phyloP scores from a whole-genome alignment of 139 green algal species.

The Haematococcus sp. region DNA sequence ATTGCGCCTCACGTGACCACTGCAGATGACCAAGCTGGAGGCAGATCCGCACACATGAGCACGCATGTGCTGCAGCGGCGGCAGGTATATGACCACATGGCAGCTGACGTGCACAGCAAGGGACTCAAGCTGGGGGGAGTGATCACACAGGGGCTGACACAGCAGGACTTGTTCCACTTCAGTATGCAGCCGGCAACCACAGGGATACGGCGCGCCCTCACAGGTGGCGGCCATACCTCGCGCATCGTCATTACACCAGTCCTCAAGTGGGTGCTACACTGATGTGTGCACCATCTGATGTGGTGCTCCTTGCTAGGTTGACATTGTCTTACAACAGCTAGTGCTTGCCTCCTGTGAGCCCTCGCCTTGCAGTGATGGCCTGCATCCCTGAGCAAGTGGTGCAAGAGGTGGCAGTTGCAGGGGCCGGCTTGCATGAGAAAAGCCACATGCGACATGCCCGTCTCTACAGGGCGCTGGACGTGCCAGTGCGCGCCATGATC shows the following conservation, averaged over 20 bases:
- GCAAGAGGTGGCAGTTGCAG: too few relatives aligned
- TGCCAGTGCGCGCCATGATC: slow-evolving; percentile 58
- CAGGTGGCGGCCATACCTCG: not conserved
- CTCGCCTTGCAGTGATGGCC: not conserved
- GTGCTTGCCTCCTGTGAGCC: slow-evolving; percentile 14
- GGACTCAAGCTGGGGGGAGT: slow-evolving; percentile 35
- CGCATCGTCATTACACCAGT: slow-evolving; percentile 5
- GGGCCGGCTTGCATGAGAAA: too few relatives aligned
- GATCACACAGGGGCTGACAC: slow-evolving; percentile 43
- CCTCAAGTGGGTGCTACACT: not conserved
- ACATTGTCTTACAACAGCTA: too few relatives aligned
- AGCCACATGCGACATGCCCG: not conserved
- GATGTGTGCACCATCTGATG: too few relatives aligned
- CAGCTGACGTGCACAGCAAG: slow-evolving; percentile 12
- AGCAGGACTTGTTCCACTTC: slow-evolving; percentile 41
- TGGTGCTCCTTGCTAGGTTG: too few relatives aligned
- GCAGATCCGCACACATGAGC: slow-evolving; percentile 13
- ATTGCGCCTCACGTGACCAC: not conserved
- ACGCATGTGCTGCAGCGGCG: slow-evolving; percentile 21
- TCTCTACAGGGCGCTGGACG: slow-evolving; percentile 4
- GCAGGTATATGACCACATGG: slow-evolving; percentile 43
- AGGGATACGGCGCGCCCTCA: not conserved
- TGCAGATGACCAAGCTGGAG: slow-evolving; percentile 2
- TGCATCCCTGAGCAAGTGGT: too few relatives aligned
- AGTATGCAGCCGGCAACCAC: not conserved